These are phyloP conservation scores for Odontarrhena argentea DNA, from an alignment of 345 rosid species.

Conservation along the genomic window DNA sequence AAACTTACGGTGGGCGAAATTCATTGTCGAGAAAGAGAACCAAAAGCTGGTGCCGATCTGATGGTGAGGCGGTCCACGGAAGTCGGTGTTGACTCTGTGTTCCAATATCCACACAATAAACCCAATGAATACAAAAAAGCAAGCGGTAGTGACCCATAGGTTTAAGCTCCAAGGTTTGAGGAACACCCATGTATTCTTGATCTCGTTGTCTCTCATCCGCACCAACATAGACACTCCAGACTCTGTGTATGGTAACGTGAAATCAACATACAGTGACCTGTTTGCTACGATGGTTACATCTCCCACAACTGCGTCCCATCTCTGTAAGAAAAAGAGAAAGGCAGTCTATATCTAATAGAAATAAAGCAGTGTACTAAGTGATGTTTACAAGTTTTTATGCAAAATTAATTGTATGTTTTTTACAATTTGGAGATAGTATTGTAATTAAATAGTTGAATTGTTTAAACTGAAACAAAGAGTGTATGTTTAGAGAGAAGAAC, in stretches of 20 bases:
- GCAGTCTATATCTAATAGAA: too few species aligned
- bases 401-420: too few species aligned
- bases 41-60: conserved; percentile 43
- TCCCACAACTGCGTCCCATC: conserved; percentile 63
- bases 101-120: conserved; percentile 72
- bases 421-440: too few species aligned
- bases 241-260: conserved; percentile 68
- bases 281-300: conserved; percentile 60
- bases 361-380: too few species aligned
- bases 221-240: conserved; percentile 78
- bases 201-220: conserved; percentile 42
- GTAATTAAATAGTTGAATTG: too few species aligned
- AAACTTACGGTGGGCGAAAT: conserved; percentile 40
- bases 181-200: conserved; percentile 65
- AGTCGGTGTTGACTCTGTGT: conserved; percentile 65
- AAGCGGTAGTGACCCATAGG: conserved; percentile 60
- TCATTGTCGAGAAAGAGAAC: conserved; percentile 45
- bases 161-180: conserved; percentile 63
- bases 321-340: conserved; percentile 34
- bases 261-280: conserved; percentile 60
- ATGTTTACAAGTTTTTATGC: too few species aligned
- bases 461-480: too few species aligned
- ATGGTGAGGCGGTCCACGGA: conserved; percentile 47
- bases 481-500: background rate
- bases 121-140: conserved; percentile 61